A percentile compares a stretch with the other conserved stretches of the same genome.
phyloP scores from a whole-genome alignment of 306 rosid genomes.

The Abrus pulchellus region DNA sequence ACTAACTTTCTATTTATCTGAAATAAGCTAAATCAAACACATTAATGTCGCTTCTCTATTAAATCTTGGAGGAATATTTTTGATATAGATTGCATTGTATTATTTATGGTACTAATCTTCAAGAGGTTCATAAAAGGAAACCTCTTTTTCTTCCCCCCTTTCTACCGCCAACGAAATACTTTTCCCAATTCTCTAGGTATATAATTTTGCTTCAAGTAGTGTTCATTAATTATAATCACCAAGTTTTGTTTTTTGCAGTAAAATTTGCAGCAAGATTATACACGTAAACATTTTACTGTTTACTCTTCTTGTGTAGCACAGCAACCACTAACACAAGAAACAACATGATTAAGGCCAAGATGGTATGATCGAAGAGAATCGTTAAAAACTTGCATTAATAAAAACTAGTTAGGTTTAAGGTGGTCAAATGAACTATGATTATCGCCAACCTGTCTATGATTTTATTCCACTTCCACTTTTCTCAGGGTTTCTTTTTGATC shows the following conservation, averaged over 20 bases:
- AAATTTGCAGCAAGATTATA: not conserved
- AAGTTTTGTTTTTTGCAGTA: not conserved
- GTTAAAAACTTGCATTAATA: slow-evolving; percentile 43
- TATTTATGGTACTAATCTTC: too few species aligned
- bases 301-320: slow-evolving; percentile 21
- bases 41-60: not conserved
- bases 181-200: too few species aligned
- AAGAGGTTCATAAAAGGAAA: too few species aligned
- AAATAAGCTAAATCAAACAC: too few species aligned
- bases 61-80: not conserved
- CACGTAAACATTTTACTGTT: slow-evolving; percentile 11
- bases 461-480: slow-evolving; percentile 45
- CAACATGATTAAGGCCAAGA: slow-evolving; percentile 35
- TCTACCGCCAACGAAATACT: too few species aligned
- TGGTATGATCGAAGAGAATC: slow-evolving; percentile 45
- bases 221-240: not conserved
- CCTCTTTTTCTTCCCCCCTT: too few species aligned
- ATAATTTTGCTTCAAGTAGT: too few species aligned
- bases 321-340: slow-evolving; percentile 26
- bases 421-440: slow-evolving; percentile 63
- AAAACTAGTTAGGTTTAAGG: slow-evolving; percentile 51
- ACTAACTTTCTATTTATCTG: too few species aligned
- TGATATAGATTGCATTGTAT: not conserved
- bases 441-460: slow-evolving; percentile 61
- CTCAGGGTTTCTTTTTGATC: slow-evolving; percentile 21